Evolutionary conservation across 495 filamentous ascomycete species (phyloP).

Genomic region (Tuber calosporum): DNA sequence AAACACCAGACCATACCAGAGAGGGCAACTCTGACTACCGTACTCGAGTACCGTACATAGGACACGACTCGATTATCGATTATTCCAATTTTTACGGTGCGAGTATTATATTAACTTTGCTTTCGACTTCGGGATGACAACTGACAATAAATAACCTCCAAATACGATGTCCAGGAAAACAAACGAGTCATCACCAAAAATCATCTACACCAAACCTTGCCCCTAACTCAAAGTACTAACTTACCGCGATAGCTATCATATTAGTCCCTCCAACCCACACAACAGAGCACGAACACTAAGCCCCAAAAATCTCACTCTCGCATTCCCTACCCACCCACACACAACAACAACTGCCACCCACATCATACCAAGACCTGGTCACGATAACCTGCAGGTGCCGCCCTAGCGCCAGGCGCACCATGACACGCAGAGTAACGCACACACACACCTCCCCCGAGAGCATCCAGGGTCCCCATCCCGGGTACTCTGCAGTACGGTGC

Average conservation of each 20-base stretch:
- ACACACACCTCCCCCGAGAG: not conserved
- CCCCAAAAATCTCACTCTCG: not conserved
- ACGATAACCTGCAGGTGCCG: not conserved
- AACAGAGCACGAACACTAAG: not conserved
- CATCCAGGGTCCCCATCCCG: not conserved
- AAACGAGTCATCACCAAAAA: not conserved
- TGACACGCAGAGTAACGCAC: not conserved
- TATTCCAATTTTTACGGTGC: no score
- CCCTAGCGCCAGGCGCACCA: not conserved
- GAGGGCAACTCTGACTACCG: no score
- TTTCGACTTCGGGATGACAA: not conserved
- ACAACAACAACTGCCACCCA: not conserved
- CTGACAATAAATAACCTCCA: not conserved
- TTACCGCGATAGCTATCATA: no score
- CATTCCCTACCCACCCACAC: not conserved
- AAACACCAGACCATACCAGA: no score
- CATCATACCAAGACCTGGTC: constrained; percentile 4
- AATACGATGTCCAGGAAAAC: not conserved
- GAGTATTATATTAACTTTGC: no score
- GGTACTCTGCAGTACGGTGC: no score
- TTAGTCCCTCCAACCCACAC: not conserved
- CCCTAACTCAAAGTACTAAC: no score
- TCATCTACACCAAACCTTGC: not conserved
- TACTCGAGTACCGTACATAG: no score
- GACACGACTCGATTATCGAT: no score